Conservation (phyloP, 805 yeast genomes). For the Nakazawaea laoshanensis region DNA sequence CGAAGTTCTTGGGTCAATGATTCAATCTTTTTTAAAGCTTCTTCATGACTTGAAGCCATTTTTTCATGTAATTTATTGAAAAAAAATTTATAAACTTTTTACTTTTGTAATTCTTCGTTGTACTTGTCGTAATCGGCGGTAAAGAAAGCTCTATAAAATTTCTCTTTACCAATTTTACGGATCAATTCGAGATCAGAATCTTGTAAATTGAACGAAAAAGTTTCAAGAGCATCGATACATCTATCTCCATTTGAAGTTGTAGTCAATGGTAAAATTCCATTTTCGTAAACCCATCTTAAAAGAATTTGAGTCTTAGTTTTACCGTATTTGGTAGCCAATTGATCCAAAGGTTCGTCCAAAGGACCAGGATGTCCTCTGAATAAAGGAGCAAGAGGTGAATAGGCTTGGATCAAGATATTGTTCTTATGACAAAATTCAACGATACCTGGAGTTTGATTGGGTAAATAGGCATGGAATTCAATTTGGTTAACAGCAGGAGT, state of each 20-base stretch:
- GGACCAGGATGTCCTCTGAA: slow-evolving; percentile 17
- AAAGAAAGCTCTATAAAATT: slow-evolving; percentile 19
- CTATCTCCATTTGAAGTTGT: slow-evolving; percentile 34
- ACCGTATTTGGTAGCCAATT: slow-evolving; percentile 25
- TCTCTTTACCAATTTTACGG: slow-evolving; percentile 17
- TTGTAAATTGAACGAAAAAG: slow-evolving; percentile 24
- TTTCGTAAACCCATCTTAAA: slow-evolving; percentile 35
- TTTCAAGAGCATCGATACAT: slow-evolving; percentile 26
- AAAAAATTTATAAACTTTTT: no score
- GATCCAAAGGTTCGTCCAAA: slow-evolving; percentile 23
- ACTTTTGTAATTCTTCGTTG: slow-evolving; percentile 11
- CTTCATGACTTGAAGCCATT: slow-evolving; percentile 12
- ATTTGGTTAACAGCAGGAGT: slow-evolving; percentile 56
- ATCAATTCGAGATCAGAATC: slow-evolving; percentile 21
- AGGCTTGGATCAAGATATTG: slow-evolving; percentile 32
- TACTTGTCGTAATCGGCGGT: slow-evolving; percentile 13
- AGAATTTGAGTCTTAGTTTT: slow-evolving; percentile 31
- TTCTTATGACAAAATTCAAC: slow-evolving; percentile 25
- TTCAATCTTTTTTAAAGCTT: slow-evolving; percentile 20
- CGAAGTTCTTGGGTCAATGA: slow-evolving; percentile 28
- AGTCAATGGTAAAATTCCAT: slow-evolving; percentile 35
- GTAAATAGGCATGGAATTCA: slow-evolving; percentile 58
- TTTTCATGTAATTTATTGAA: no score
- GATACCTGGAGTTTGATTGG: slow-evolving; percentile 48
- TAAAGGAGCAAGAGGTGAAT: slow-evolving; percentile 37